Percentiles rank a stretch among this genome's conserved stretches.
Evolutionary conservation across 129 eudicot species (phyloP).

Genomic region (Flaveria bidentis): DNA sequence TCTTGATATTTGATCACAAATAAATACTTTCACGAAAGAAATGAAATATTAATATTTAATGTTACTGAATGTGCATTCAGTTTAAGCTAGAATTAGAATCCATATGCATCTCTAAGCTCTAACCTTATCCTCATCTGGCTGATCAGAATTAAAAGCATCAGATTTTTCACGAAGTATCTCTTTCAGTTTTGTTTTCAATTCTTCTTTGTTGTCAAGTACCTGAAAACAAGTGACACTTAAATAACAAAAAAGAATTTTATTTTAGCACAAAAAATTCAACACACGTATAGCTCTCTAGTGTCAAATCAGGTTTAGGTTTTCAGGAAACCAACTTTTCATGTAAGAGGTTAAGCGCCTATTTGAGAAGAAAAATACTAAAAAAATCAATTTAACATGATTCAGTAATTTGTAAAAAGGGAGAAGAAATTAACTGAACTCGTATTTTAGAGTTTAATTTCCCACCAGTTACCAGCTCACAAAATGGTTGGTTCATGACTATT

Average conservation of each 20-base stretch:
- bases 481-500: not conserved
- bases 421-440: not conserved
- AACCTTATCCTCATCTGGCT: constrained; percentile 91
- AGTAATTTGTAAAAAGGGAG: not conserved
- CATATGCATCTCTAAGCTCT: constrained; percentile 20
- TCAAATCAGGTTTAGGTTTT: not conserved
- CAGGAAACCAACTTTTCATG: not conserved
- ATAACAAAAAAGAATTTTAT: not conserved
- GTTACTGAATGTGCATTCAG: not conserved
- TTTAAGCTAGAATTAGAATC: constrained; percentile 4
- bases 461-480: not conserved
- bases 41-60: not conserved
- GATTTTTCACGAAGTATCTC: constrained; percentile 78
- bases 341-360: not conserved
- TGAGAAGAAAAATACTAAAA: not conserved
- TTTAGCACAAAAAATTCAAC: not conserved
- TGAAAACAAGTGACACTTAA: constrained; percentile 34
- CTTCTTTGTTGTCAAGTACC: constrained; percentile 86
- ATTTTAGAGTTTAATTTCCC: not conserved
- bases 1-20: not conserved
- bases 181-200: constrained; percentile 77
- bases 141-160: constrained; percentile 73
- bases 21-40: constrained; percentile 4
- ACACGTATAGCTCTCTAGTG: not conserved
- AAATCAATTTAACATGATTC: not conserved